Percentiles rank a stretch among this genome's conserved stretches.
phyloP scores from a whole-genome alignment of 116 monocot species.

The Zostera marina region DNA sequence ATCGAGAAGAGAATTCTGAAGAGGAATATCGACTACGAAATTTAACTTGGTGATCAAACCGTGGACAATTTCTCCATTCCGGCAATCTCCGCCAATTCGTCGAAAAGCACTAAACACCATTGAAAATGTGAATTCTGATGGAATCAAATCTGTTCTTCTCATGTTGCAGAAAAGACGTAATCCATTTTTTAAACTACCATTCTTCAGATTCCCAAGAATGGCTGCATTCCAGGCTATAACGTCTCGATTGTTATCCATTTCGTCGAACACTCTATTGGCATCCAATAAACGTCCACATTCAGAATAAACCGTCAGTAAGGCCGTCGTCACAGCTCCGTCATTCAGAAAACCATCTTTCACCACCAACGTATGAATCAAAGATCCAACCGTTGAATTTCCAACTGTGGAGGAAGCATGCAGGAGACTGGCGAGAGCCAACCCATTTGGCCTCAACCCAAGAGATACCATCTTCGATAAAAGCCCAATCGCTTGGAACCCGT shows the following conservation, averaged over 20 bases:
- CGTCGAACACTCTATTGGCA: conserved; percentile 32
- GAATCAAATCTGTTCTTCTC: conserved; percentile 20
- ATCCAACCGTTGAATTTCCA: conserved; percentile 11
- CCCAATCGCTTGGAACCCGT: conserved; percentile 15
- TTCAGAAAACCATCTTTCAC: conserved; percentile 19
- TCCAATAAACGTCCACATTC: conserved; percentile 10
- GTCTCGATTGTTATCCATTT: conserved; percentile 40
- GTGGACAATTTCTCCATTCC: conserved; percentile 39
- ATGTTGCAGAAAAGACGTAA: conserved; percentile 26
- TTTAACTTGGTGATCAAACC: conserved; percentile 17
- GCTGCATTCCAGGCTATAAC: conserved; percentile 59
- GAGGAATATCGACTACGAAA: conserved; percentile 22
- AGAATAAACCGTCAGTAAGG: conserved; percentile 53
- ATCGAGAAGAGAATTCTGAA: conserved; percentile 59
- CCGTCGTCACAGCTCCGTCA: conserved; percentile 38
- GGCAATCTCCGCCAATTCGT: conserved; percentile 14
- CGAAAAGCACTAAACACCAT: conserved; percentile 49
- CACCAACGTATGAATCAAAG: conserved; percentile 26
- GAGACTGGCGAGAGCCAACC: conserved; percentile 41
- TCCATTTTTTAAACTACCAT: conserved; percentile 16
- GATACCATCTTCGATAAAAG: conserved; percentile 21
- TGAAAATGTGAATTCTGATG: conserved; percentile 42
- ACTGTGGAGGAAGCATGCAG: conserved; percentile 21
- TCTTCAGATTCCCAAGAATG: conserved; percentile 32
- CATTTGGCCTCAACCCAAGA: conserved; percentile 25